Evolutionary conservation across 805 yeast genomes (phyloP).

Genomic region (Wickerhamiella brachini): DNA sequence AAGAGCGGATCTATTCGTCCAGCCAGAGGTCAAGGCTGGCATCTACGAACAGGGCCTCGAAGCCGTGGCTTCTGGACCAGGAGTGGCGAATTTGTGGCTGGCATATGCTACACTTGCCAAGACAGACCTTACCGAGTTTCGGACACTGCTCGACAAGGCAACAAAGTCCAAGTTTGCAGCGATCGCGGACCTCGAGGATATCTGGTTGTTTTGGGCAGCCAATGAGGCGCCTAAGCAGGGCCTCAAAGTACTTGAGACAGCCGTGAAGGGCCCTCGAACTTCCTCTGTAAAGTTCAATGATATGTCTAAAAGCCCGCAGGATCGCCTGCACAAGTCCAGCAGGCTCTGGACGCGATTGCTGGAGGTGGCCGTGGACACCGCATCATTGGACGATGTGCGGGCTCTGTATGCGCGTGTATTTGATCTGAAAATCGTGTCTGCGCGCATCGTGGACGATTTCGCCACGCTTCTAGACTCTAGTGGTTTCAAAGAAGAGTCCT

Average conservation of each 20-base stretch:
- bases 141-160: slow-evolving; percentile 49
- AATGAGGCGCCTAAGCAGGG: slow-evolving; percentile 39
- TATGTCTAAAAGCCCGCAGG: slow-evolving; percentile 34
- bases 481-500: slow-evolving; percentile 35
- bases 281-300: not conserved
- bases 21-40: slow-evolving; percentile 30
- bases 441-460: slow-evolving; percentile 49
- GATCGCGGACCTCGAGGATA: slow-evolving; percentile 48
- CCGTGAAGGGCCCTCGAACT: slow-evolving; percentile 28
- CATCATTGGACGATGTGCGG: slow-evolving; percentile 26
- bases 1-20: slow-evolving; percentile 36
- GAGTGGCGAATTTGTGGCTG: not conserved
- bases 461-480: slow-evolving; percentile 44
- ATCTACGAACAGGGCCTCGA: slow-evolving; percentile 55
- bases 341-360: slow-evolving; percentile 63
- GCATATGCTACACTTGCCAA: not conserved
- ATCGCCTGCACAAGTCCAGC: slow-evolving; percentile 43
- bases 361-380: slow-evolving; percentile 46
- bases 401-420: slow-evolving; percentile 41
- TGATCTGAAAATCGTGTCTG: slow-evolving; percentile 52
- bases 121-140: slow-evolving; percentile 3
- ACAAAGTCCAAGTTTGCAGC: slow-evolving; percentile 53
- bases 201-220: slow-evolving; percentile 70
- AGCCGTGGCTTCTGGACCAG: slow-evolving; percentile 29
- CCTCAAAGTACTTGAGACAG: slow-evolving; percentile 29